These are phyloP conservation scores for Eucommia ulmoides DNA, from an alignment of 257 asterid species.

Conservation along the genomic window DNA sequence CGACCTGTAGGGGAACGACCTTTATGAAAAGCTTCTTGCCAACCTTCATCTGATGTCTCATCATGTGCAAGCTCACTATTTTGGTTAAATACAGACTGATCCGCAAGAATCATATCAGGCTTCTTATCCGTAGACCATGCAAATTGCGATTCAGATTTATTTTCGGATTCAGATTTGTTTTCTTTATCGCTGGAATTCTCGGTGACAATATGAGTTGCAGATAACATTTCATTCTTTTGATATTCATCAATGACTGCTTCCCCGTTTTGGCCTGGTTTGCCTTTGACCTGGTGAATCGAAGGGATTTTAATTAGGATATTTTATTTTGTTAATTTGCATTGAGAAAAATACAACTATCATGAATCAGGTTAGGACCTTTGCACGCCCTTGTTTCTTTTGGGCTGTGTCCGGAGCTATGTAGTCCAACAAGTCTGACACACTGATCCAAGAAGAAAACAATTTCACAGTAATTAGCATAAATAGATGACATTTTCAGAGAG, in stretches of 20 bases:
- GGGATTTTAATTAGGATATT: conserved; percentile 11
- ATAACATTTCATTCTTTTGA: conserved; percentile 30
- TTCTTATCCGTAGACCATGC: conserved; percentile 23
- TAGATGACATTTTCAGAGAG: no score
- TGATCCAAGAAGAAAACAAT: conserved; percentile 12
- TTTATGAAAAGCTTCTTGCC: conserved; percentile 89
- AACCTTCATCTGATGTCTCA: conserved; percentile 61
- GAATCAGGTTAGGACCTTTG: conserved; percentile 36
- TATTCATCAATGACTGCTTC: conserved; percentile 37
- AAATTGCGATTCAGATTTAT: conserved; percentile 26
- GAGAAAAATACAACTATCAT: not conserved
- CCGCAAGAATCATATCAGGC: conserved; percentile 15
- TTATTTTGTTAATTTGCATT: not conserved
- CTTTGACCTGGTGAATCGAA: conserved; percentile 43
- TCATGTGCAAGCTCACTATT: conserved; percentile 31
- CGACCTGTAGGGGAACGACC: conserved; percentile 52
- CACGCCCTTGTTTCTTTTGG: conserved; percentile 78
- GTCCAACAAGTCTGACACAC: conserved; percentile 84
- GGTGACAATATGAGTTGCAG: conserved; percentile 29
- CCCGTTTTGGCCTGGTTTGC: conserved; percentile 46
- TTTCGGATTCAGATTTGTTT: conserved; percentile 35
- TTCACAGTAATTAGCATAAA: no score
- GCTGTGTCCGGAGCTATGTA: conserved; percentile 85
- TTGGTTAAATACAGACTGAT: conserved; percentile 23
- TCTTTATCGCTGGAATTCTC: conserved; percentile 58